Percentiles rank a stretch among this genome's conserved stretches.
phyloP scores from a whole-genome alignment of 495 filamentous ascomycete species.

The Xylaria sp. region DNA sequence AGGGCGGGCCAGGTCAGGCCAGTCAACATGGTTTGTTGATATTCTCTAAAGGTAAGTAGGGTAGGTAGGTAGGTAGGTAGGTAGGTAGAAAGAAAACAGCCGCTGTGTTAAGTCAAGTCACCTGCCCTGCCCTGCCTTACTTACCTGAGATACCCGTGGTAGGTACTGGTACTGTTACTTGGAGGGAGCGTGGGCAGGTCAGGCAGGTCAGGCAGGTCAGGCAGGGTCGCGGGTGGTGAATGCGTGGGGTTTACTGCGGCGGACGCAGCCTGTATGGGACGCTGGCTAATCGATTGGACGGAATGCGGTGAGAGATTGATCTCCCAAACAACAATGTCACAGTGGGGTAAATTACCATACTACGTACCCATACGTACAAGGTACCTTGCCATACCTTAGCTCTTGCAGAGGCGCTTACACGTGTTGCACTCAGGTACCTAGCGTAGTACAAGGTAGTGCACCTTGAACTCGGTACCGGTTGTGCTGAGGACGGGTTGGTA shows the following conservation, averaged over 20 bases:
- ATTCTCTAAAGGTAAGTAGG: too few relatives aligned
- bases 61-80: too few relatives aligned
- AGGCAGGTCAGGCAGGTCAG: slow-evolving; percentile 8
- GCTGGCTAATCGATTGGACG: slow-evolving; percentile 35
- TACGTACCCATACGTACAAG: background rate
- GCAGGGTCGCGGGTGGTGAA: slow-evolving; percentile 2
- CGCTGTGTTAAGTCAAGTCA: background rate
- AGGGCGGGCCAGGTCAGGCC: background rate
- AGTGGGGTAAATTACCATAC: slow-evolving; percentile 7
- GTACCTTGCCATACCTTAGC: too few relatives aligned
- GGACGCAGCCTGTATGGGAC: slow-evolving; percentile 23
- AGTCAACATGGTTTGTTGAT: slow-evolving; percentile 34
- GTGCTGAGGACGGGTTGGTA: slow-evolving; percentile 3
- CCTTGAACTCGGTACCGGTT: background rate
- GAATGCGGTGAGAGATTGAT: slow-evolving; percentile 34
- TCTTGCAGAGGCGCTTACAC: slow-evolving; percentile 6
- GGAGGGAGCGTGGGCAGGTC: background rate
- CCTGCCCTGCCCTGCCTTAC: background rate
- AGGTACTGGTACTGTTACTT: too few relatives aligned
- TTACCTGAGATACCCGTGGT: background rate
- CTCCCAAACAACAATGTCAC: slow-evolving; percentile 28
- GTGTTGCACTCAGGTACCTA: slow-evolving; percentile 1
- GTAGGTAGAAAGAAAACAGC: slow-evolving; percentile 3
- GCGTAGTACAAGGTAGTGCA: background rate
- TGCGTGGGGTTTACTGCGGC: slow-evolving; percentile 17